Conservation (phyloP, 345 rosid genomes). For the Moricandia arvensis region DNA sequence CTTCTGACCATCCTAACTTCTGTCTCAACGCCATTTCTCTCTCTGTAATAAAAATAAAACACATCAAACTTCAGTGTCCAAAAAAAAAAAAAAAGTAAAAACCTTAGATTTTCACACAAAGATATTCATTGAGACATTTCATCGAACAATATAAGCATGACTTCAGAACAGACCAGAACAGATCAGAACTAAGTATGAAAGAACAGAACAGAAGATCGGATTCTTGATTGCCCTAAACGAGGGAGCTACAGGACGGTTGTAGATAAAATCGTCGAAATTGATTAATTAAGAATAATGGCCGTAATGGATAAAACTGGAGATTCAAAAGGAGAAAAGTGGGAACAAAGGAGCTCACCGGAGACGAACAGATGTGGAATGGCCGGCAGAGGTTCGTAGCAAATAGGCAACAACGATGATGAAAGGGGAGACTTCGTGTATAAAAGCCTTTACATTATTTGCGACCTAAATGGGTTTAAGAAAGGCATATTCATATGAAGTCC, state of each 20-base stretch:
- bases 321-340: neutral
- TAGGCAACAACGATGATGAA: slow-evolving; percentile 9
- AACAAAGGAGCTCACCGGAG: slow-evolving; percentile 17
- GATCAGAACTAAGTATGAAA: too few species aligned
- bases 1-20: slow-evolving; percentile 68
- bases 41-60: neutral
- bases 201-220: neutral
- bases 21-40: slow-evolving; percentile 62
- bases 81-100: neutral
- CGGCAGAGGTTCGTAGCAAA: too few species aligned
- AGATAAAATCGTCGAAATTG: neutral
- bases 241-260: too few species aligned
- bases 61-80: neutral
- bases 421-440: neutral
- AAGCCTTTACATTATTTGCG: neutral
- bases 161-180: neutral
- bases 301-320: neutral
- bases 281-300: neutral
- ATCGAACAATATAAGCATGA: slow-evolving; percentile 24
- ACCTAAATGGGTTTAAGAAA: too few species aligned
- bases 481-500: too few species aligned
- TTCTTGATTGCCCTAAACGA: too few species aligned
- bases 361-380: neutral
- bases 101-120: neutral
- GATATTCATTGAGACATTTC: slow-evolving; percentile 25